Percentiles rank a stretch among this genome's conserved stretches.
Evolutionary conservation across 2,329 filamentous ascomycete genomes (phyloP).

Genomic region (Sporothrix pseudoabietina): DNA sequence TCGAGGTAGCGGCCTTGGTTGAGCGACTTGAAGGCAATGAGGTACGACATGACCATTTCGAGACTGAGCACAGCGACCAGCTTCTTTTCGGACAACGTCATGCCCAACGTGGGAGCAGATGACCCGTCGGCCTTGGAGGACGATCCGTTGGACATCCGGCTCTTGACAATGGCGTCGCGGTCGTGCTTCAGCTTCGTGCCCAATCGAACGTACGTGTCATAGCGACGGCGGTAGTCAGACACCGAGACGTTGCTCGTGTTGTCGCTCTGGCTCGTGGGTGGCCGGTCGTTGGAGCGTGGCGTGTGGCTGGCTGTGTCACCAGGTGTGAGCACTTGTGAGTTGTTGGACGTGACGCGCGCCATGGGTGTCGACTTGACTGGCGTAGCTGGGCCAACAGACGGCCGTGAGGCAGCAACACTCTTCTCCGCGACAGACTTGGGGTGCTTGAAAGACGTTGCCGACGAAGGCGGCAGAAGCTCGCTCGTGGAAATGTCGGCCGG

Average conservation of each 20-base stretch:
- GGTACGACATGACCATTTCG: slow-evolving; percentile 56
- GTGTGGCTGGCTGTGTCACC: slow-evolving; percentile 49
- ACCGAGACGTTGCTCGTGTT: slow-evolving; percentile 36
- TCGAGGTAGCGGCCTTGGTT: slow-evolving; percentile 51
- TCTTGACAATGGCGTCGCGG: slow-evolving; percentile 50
- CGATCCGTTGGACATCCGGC: slow-evolving; percentile 33
- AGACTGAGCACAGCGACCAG: slow-evolving; percentile 50
- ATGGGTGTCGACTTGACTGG: slow-evolving; percentile 55
- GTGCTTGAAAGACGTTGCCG: slow-evolving; percentile 29
- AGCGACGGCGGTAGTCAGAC: slow-evolving; percentile 43
- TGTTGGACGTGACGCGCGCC: slow-evolving; percentile 57
- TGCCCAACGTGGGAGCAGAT: not conserved
- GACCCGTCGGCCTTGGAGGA: slow-evolving; percentile 34
- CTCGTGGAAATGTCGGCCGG: slow-evolving; percentile 38
- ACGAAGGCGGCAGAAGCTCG: slow-evolving; percentile 36
- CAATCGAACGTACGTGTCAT: slow-evolving; percentile 45
- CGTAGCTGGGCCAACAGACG: slow-evolving; percentile 49
- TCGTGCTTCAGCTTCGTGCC: slow-evolving; percentile 58
- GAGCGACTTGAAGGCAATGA: slow-evolving; percentile 55
- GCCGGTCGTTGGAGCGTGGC: slow-evolving; percentile 46
- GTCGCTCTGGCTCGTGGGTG: slow-evolving; percentile 43
- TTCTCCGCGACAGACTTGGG: slow-evolving; percentile 49
- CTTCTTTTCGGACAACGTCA: slow-evolving; percentile 44
- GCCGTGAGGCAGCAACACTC: slow-evolving; percentile 38
- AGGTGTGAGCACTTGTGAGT: slow-evolving; percentile 56